phyloP scores from a whole-genome alignment of 1,284 basidiomycete genomes.

The Rhodotorula sp. region DNA sequence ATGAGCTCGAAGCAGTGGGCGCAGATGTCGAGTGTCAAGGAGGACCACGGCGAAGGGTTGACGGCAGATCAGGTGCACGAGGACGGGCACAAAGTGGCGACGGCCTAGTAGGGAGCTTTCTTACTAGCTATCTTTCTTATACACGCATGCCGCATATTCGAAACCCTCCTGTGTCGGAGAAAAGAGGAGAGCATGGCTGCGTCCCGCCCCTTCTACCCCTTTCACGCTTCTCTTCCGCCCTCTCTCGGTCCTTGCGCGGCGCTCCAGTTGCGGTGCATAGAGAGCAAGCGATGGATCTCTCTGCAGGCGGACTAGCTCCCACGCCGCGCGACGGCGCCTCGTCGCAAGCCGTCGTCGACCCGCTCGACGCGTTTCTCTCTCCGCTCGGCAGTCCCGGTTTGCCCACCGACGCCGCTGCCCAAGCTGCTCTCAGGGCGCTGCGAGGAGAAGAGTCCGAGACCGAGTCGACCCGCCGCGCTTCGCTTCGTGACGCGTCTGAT shows the following conservation, averaged over 20 bases:
- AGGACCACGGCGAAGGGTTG: background rate
- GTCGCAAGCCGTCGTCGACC: background rate
- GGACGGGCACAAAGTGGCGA: constrained; percentile 4
- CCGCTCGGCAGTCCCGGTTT: background rate
- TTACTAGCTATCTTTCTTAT: background rate
- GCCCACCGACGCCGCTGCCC: no score
- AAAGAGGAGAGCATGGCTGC: background rate
- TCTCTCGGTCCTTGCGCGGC: background rate
- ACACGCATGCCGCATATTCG: no score
- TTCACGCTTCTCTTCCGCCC: no score
- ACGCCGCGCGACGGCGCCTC: background rate
- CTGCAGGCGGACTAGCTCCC: background rate
- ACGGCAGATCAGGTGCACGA: constrained; percentile 63
- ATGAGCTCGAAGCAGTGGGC: constrained; percentile 38
- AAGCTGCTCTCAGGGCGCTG: background rate
- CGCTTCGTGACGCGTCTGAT: no score
- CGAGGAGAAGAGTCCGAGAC: background rate
- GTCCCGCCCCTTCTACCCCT: background rate
- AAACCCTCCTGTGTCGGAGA: no score
- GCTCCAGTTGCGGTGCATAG: background rate
- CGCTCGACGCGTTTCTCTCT: background rate
- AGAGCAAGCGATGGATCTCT: constrained; percentile 2
- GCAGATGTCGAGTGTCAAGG: background rate
- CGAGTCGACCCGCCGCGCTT: no score
- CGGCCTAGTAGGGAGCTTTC: background rate